Conservation (phyloP, 768 basidiomycete genomes). For the Lactarius evosmus region DNA sequence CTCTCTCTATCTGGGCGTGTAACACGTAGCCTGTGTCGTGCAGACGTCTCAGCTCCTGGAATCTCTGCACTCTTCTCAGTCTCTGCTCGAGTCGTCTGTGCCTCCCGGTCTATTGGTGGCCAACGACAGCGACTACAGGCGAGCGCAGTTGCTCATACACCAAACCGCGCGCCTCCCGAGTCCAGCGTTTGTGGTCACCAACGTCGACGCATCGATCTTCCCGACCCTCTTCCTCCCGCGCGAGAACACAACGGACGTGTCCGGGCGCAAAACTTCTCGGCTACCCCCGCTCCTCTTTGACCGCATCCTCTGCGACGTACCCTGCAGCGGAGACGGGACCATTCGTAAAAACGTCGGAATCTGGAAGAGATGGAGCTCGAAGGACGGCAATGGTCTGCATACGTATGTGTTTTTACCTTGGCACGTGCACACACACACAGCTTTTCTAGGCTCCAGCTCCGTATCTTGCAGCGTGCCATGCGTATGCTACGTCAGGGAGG, state of each 20-base stretch:
- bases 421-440: background rate
- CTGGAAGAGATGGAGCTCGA: constrained; percentile 88
- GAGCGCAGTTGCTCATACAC: constrained; percentile 95
- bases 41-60: constrained; percentile 96
- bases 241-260: constrained; percentile 33
- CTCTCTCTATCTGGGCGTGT: background rate
- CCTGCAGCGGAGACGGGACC: constrained; percentile 97
- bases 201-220: constrained; percentile 89
- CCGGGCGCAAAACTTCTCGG: constrained; percentile 35
- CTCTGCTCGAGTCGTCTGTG: constrained; percentile 56
- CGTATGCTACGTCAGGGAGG: constrained; percentile 82
- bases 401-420: constrained; percentile 48
- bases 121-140: constrained; percentile 92
- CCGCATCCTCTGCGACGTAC: constrained; percentile 93
- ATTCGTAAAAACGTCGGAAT: constrained; percentile 92
- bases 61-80: constrained; percentile 82
- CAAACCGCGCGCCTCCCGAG: constrained; percentile 93
- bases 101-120: constrained; percentile 88
- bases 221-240: constrained; percentile 56
- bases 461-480: constrained; percentile 93
- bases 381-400: constrained; percentile 90
- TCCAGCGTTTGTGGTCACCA: constrained; percentile 91
- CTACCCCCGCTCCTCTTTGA: constrained; percentile 68
- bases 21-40: constrained; percentile 5
- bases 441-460: constrained; percentile 72